phyloP scores from a whole-genome alignment of 768 basidiomycete genomes.

The Mycena kentingensis region DNA sequence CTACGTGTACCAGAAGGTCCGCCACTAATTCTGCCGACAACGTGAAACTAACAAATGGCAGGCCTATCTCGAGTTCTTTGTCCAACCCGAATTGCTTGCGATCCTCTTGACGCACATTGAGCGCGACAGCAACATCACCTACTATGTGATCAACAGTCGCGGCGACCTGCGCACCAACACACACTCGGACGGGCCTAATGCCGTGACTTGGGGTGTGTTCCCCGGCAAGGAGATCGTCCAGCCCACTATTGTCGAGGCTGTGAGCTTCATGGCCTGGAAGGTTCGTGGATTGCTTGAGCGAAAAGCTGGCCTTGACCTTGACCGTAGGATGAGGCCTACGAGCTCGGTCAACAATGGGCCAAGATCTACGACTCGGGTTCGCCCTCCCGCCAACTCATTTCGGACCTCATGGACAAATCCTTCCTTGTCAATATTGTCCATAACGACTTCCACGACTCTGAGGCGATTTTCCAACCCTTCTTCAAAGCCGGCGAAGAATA shows the following conservation, averaged over 20 bases:
- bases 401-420: conserved; percentile 75
- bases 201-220: conserved; percentile 99
- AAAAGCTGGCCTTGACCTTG: too few species aligned
- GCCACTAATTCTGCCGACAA: conserved; percentile 2
- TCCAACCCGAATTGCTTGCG: conserved; percentile 70
- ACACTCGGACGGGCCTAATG: conserved; percentile 93
- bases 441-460: conserved; percentile 86
- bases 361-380: conserved; percentile 80
- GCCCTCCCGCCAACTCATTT: conserved; percentile 72
- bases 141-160: conserved; percentile 95
- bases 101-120: conserved; percentile 81
- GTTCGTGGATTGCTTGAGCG: too few species aligned
- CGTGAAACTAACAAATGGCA: conserved; percentile 30
- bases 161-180: conserved; percentile 96
- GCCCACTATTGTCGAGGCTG: conserved; percentile 94
- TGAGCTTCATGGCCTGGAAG: conserved; percentile 99
- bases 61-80: conserved; percentile 98
- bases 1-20: conserved; percentile 93
- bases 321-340: conserved; percentile 90
- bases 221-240: conserved; percentile 96
- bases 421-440: conserved; percentile 95
- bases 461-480: conserved; percentile 89
- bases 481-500: conserved; percentile 72
- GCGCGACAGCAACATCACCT: conserved; percentile 85
- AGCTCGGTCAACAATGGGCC: conserved; percentile 91